A percentile compares a stretch with the other conserved stretches of the same genome.
Evolutionary conservation across 345 rosid species (phyloP).

Genomic region (Carallia brachiata): DNA sequence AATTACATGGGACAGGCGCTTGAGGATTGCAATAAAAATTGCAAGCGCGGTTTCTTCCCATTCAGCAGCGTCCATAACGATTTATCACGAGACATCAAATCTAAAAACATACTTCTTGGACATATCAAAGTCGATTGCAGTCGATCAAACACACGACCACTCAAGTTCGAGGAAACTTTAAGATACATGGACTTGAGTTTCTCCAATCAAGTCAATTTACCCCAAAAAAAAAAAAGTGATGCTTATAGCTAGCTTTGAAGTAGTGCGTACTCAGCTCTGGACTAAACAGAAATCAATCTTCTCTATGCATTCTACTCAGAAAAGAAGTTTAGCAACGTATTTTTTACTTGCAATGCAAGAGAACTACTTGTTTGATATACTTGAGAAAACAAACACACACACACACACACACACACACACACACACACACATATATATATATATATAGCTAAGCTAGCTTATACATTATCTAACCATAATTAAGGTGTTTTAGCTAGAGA

Average conservation of each 20-base stretch:
- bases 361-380: background rate
- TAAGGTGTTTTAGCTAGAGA: no score
- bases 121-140: background rate
- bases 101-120: background rate
- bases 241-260: background rate
- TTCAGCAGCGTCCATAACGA: background rate
- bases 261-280: background rate
- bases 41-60: background rate
- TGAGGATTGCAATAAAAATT: background rate
- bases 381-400: background rate
- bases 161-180: background rate
- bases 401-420: no score
- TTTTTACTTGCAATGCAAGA: background rate
- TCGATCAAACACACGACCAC: background rate
- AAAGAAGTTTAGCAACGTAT: background rate
- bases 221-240: background rate
- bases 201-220: background rate
- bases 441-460: no score
- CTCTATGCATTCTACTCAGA: background rate
- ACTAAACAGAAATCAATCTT: background rate
- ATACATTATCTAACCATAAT: no score
- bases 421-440: no score
- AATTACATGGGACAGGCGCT: background rate
- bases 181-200: background rate
- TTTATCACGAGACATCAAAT: background rate